Base-by-base conservation (phyloP, 352 stramenopile species). In the Phytophthora fragariae region DNA sequence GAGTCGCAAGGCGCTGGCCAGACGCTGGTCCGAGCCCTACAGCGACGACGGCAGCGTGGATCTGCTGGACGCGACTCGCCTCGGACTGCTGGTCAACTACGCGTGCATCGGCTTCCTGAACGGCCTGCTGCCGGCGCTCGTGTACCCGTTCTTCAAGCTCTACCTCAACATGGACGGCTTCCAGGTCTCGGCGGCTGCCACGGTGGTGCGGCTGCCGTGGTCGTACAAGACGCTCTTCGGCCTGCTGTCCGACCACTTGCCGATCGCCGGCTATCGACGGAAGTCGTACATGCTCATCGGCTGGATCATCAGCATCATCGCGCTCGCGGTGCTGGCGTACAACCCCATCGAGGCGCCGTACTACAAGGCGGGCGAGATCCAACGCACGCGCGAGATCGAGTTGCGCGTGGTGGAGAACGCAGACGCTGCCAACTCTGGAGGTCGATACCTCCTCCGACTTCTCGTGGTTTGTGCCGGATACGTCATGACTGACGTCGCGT, bases 211-310 rank as follows among this genome's bases (percentile, higher is more conserved):
- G 54, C 69, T 94, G 24, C 84, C 84, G 11, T 94, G 86, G 81
- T 90, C 86, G 8, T 91, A 92, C 72, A 92, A 94, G 72, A 92
- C 84, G n/a, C 76, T 94, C 29, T 92, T 92, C 68, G 87, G 85
- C 19, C 65, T 90, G 46, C 68, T 94, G 52, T 90, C 84, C 19
- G 85, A 94, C 65, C 83, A 90, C 60, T 65, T 86, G 6, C 86
- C 85, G 17, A 89, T 94, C 55, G 67, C 73, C 19, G 86, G 86
- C 11, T 91, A 88, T 53, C 85, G 86, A 9, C 77, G 86, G 56
- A 92, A 91, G 62, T 83, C 86, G 9, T 92, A 93, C 72, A 90
- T 93, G 71, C 68, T 93, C 33, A 79, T 92, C 60, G 86, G 86
- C 17, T 93, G 85, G 86, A 0, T 75, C 19, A 64, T 93, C 29